phyloP scores from a whole-genome alignment of 1,139 yeast species.

The Debaryomyces robertsiae region DNA sequence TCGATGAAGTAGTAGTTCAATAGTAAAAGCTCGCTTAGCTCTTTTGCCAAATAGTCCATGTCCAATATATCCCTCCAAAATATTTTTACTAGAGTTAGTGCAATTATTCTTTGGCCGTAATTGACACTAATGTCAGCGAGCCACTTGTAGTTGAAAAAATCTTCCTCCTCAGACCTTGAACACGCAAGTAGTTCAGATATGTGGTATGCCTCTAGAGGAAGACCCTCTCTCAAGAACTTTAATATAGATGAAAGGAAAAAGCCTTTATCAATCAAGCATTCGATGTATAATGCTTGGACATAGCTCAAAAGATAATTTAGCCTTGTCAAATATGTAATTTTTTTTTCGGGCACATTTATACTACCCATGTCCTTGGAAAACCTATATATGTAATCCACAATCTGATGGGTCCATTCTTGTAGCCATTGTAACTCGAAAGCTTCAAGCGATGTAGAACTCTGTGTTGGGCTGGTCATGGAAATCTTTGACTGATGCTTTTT shows the following conservation, averaged over 20 bases:
- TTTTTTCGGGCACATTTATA: slow-evolving; percentile 31
- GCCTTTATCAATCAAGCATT: slow-evolving; percentile 63
- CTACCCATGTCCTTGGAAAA: slow-evolving; percentile 43
- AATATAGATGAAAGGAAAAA: slow-evolving; percentile 66
- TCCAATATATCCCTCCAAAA: slow-evolving; percentile 72
- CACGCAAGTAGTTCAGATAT: slow-evolving; percentile 22
- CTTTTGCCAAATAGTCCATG: slow-evolving; percentile 59
- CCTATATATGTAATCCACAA: slow-evolving; percentile 59
- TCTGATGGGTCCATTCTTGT: slow-evolving; percentile 87
- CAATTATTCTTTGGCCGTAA: slow-evolving; percentile 39
- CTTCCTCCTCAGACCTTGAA: slow-evolving; percentile 18
- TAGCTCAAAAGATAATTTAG: slow-evolving; percentile 63
- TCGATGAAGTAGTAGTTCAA: slow-evolving; percentile 42
- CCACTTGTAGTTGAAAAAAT: slow-evolving; percentile 13
- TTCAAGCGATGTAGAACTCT: slow-evolving; percentile 19
- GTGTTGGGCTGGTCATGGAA: slow-evolving; percentile 14
- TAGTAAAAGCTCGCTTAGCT: slow-evolving; percentile 57
- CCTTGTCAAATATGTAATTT: slow-evolving; percentile 51
- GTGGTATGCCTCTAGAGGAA: slow-evolving; percentile 43
- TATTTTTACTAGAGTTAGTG: slow-evolving; percentile 59
- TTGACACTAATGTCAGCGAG: slow-evolving; percentile 28
- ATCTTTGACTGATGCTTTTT: slow-evolving; percentile 43
- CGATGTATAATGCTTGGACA: slow-evolving; percentile 65
- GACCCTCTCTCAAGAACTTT: slow-evolving; percentile 53
- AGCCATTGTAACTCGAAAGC: slow-evolving; percentile 64